A percentile compares a stretch with the other conserved stretches of the same genome.
Evolutionary conservation across 139 green algal species (phyloP).

Genomic region (Tetradesmus lagerheimii): DNA sequence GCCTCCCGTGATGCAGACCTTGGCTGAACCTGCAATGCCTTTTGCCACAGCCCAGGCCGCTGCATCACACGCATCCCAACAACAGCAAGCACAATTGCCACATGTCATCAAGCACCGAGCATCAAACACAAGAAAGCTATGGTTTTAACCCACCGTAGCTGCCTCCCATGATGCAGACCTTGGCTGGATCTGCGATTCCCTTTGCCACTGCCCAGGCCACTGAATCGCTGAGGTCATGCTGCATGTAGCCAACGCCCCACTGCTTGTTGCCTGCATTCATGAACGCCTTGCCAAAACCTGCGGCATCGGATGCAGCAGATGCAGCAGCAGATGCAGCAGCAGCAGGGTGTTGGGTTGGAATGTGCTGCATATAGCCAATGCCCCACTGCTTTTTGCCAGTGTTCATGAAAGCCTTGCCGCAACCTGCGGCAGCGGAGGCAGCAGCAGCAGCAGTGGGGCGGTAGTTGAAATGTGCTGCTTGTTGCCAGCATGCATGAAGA

Average conservation of each 20-base stretch:
- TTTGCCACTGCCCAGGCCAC: constrained; percentile 26
- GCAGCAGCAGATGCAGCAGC: not conserved
- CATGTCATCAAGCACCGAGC: too few species aligned
- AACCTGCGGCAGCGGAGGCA: too few species aligned
- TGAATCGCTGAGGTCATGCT: constrained; percentile 39
- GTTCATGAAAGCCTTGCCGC: too few species aligned
- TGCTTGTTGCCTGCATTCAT: constrained; percentile 36
- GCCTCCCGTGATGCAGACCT: constrained; percentile 38
- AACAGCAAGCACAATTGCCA: too few species aligned
- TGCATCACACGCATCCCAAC: too few species aligned
- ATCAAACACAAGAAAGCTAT: too few species aligned
- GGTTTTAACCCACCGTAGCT: not conserved
- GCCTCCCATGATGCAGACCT: constrained; percentile 39
- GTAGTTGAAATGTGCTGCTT: not conserved
- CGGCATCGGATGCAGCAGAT: not conserved
- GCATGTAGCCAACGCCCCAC: constrained; percentile 40
- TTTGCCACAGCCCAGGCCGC: too few species aligned
- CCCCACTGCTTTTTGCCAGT: too few species aligned
- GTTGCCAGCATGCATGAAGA: too few species aligned
- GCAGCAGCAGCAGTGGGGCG: not conserved
- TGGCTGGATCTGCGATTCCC: constrained; percentile 31
- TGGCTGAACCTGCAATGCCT: constrained; percentile 29
- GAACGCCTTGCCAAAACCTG: constrained; percentile 34
- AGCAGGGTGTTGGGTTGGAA: not conserved
- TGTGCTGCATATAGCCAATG: too few species aligned